phyloP scores from a whole-genome alignment of 164 flowering plant genomes.

The Santalum album region DNA sequence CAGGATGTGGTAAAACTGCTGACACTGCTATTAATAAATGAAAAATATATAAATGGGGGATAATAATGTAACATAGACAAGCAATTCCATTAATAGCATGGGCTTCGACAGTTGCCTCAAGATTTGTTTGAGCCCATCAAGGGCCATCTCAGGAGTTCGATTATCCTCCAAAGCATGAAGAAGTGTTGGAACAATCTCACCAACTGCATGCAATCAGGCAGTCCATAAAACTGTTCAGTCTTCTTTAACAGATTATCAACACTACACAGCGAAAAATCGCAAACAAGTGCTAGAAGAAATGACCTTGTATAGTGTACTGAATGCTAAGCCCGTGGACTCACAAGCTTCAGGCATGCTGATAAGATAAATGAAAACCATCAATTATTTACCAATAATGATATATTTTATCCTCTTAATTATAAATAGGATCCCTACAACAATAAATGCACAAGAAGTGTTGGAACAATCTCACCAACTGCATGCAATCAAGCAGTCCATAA shows the following conservation, averaged over 20 bases:
- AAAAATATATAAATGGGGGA: not conserved
- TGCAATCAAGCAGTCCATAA: conserved; percentile 96
- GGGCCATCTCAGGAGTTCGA: conserved; percentile 84
- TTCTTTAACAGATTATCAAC: not conserved
- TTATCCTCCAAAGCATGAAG: conserved; percentile 91
- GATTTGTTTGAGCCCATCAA: conserved; percentile 97
- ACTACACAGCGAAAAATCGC: not conserved
- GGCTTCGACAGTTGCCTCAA: conserved; percentile 42
- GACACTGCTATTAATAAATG: conserved; percentile 47
- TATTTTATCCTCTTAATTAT: not conserved
- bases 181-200: conserved; percentile 96
- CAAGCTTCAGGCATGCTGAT: conserved; percentile 82
- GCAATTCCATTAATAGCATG: not conserved
- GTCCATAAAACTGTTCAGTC: conserved; percentile 35
- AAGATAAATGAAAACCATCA: conserved; percentile 5
- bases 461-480: conserved; percentile 99
- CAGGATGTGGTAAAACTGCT: conserved; percentile 92
- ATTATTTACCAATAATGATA: conserved; percentile 4
- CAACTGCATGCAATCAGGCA: conserved; percentile 99
- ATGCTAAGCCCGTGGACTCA: conserved; percentile 92
- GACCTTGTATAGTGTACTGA: conserved; percentile 96
- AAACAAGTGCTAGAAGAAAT: not conserved
- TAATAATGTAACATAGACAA: not conserved
- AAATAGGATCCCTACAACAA: not conserved
- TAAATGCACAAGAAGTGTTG: too few relatives aligned